Base-by-base conservation (phyloP, 2,329 filamentous ascomycete species). In the Penicillium sp. region DNA sequence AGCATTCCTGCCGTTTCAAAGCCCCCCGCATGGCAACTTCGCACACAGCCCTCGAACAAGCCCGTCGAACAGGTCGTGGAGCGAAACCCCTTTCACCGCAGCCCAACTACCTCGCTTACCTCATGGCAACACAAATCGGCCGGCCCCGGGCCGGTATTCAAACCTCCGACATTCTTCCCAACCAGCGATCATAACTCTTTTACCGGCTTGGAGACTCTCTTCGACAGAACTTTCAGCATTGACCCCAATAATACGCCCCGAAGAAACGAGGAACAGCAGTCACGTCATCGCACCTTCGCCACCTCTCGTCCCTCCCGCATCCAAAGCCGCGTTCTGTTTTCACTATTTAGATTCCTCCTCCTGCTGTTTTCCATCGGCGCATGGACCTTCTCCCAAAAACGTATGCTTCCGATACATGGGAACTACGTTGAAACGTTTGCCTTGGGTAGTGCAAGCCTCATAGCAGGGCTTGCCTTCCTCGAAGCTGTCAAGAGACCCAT, bases 111-210 rank as follows among this genome's bases (percentile, higher is more conserved):
- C 18, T 33, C 65, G 18, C 64, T 67, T 26, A 61, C 52, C 25
- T 56, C 57, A 33, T 64, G 60, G 65, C 49, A 60, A 46, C 56
- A 59, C 37, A 61, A 53, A 25, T 14, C 52, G 23, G 43, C 51
- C 14, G 54, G 59, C 25, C 49, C 65, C 15, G 69, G 72, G 51
- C 56, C 65, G 22, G 62, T 73, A 2, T 77, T 81, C 56, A 73
- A 74, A n/a, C 69, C 72, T 6, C 77, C 77, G 4, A 77, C 63
- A 41, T 79, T 80, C 62, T 80, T 80, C 49, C 74, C 76, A 4
- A 64, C 61, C 37, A 68, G 71, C 55, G 75, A 78, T 54, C 67
- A 72, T 57, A 65, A 67, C 44, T 69, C 71, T 20, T 75, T 77
- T 25, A 80, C 78, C 25, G 78, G 77, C 7, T 62, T 81, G 11